Evolutionary conservation across 1,139 yeast species (phyloP).

Genomic region (Zygosaccharomyces pseudobailii): DNA sequence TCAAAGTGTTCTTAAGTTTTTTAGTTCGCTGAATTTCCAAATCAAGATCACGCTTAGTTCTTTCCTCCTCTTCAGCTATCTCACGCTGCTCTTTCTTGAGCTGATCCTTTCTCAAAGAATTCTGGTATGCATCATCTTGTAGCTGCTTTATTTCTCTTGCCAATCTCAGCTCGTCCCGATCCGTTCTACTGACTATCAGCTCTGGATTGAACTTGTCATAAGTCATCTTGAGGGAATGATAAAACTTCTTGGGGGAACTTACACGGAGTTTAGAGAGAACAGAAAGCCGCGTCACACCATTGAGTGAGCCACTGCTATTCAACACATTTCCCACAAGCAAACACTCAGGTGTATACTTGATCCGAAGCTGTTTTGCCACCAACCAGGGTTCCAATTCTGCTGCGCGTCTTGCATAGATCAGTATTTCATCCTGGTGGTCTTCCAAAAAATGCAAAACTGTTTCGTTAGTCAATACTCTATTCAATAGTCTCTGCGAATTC

Average conservation of each 20-base stretch:
- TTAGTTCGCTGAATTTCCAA: constrained; percentile 12
- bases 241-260: constrained; percentile 28
- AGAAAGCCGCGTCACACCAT: constrained; percentile 34
- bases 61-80: constrained; percentile 18
- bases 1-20: constrained; percentile 16
- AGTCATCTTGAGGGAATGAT: constrained; percentile 27
- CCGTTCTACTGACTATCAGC: constrained; percentile 34
- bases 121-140: constrained; percentile 39
- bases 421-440: constrained; percentile 26
- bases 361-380: constrained; percentile 29
- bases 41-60: constrained; percentile 3
- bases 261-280: constrained; percentile 30
- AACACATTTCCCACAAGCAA: constrained; percentile 38
- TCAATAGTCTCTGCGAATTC: constrained; percentile 29
- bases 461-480: constrained; percentile 28
- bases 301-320: constrained; percentile 29
- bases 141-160: constrained; percentile 37
- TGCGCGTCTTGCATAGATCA: constrained; percentile 32
- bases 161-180: constrained; percentile 33
- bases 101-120: constrained; percentile 35
- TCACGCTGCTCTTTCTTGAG: constrained; percentile 28
- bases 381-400: constrained; percentile 35
- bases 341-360: constrained; percentile 33
- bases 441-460: constrained; percentile 24
- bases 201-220: constrained; percentile 36